A percentile compares a stretch with the other conserved stretches of the same genome.
phyloP scores from a whole-genome alignment of 306 rosid species.

The Fragaria vesca region DNA sequence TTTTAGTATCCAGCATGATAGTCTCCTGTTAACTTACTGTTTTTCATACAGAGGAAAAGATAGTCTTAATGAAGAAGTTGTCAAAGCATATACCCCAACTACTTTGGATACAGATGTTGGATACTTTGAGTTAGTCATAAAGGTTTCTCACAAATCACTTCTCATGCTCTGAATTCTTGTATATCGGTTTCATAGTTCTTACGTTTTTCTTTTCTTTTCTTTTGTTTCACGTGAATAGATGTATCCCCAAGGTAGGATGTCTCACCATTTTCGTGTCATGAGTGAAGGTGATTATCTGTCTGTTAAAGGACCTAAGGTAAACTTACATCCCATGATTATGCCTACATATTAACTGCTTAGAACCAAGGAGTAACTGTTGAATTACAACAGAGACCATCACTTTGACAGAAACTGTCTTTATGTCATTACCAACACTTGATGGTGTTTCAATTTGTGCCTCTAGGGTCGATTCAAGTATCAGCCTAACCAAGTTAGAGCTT shows the following conservation, averaged over 20 bases:
- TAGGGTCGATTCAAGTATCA: conserved; percentile 75
- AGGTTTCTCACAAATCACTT: conserved; percentile 36
- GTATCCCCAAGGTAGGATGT: conserved; percentile 81
- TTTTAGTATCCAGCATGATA: background rate
- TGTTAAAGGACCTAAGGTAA: conserved; percentile 76
- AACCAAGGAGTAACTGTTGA: background rate
- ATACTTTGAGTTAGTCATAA: conserved; percentile 67
- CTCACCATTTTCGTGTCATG: conserved; percentile 75
- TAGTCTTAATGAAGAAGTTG: conserved; percentile 51
- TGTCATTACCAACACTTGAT: background rate
- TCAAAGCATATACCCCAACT: conserved; percentile 74
- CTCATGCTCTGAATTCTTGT: background rate
- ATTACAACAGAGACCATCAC: background rate
- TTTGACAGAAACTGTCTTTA: background rate
- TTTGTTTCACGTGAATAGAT: conserved; percentile 36
- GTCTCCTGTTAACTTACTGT: background rate
- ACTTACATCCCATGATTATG: background rate
- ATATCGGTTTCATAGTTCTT: background rate
- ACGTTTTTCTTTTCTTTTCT: background rate
- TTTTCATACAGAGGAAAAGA: conserved; percentile 56
- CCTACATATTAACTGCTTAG: background rate
- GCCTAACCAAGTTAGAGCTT: conserved; percentile 57
- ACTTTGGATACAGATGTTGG: conserved; percentile 75
- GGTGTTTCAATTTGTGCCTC: background rate
- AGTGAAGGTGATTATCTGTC: conserved; percentile 61